Percentiles rank a stretch among this genome's conserved stretches.
Conservation (phyloP, 768 basidiomycete genomes). For the Candolleomyces efflorescens region DNA sequence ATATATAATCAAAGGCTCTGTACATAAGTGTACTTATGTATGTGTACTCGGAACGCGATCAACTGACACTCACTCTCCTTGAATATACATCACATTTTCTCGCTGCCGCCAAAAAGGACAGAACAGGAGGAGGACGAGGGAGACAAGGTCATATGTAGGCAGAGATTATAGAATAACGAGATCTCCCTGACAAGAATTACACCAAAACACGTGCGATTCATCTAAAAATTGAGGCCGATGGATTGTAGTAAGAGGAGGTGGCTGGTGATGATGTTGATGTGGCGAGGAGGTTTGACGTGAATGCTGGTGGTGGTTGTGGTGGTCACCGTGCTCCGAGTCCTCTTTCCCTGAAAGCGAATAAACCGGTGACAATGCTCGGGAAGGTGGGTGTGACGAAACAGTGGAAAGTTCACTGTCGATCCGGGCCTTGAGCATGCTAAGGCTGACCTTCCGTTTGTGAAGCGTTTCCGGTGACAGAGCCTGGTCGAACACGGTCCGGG, state of each 20-base stretch:
- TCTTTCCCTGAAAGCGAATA: slow-evolving; percentile 29
- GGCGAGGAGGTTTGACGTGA: slow-evolving; percentile 18
- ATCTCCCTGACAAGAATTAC: slow-evolving; percentile 77
- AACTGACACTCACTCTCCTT: background rate
- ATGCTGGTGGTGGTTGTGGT: slow-evolving; percentile 14
- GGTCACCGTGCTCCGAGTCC: background rate
- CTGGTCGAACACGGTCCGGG: slow-evolving; percentile 63
- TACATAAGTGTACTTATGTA: too few relatives aligned
- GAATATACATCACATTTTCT: background rate
- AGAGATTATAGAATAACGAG: slow-evolving; percentile 73
- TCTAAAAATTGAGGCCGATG: slow-evolving; percentile 76
- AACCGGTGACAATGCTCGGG: slow-evolving; percentile 53
- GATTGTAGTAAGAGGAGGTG: slow-evolving; percentile 20
- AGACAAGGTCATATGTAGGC: too few relatives aligned
- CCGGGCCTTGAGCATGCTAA: slow-evolving; percentile 87
- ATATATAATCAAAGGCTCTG: background rate
- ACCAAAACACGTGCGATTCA: slow-evolving; percentile 89
- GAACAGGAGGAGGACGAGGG: slow-evolving; percentile 5
- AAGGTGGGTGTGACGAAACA: slow-evolving; percentile 36
- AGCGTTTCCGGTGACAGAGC: slow-evolving; percentile 69
- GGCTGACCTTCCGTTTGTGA: slow-evolving; percentile 78
- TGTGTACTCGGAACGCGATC: slow-evolving; percentile 1
- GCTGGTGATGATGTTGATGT: slow-evolving; percentile 18
- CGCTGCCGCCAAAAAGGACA: background rate
- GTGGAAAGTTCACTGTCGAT: slow-evolving; percentile 72